Percentiles rank a stretch among this genome's conserved stretches.
phyloP scores from a whole-genome alignment of 1,139 yeast genomes.

The Zygosaccharomyces pseudobailii region DNA sequence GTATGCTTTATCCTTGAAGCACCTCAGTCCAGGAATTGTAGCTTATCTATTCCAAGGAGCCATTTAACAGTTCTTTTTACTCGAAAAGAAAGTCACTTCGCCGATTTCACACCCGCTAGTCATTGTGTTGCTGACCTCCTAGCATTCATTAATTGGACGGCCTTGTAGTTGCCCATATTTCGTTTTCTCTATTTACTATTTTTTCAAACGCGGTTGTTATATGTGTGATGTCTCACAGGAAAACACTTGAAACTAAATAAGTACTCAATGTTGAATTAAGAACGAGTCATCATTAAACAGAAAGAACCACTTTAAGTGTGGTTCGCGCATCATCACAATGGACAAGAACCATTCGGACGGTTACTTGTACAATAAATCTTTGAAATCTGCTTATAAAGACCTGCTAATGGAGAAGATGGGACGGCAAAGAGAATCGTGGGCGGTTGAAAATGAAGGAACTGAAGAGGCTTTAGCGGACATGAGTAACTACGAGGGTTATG shows the following conservation, averaged over 20 bases:
- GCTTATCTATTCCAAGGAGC: too few relatives aligned
- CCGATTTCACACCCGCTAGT: too few relatives aligned
- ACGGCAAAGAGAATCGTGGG: conserved; percentile 6
- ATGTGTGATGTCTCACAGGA: conserved; percentile 2
- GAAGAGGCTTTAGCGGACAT: conserved; percentile 7
- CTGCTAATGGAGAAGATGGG: conserved; percentile 16
- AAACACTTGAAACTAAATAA: conserved; percentile 1
- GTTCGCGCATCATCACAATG: neutral
- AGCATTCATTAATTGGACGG: too few relatives aligned
- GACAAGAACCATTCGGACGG: conserved; percentile 3
- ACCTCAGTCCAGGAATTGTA: too few relatives aligned
- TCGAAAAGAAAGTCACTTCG: too few relatives aligned
- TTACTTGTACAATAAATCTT: conserved; percentile 10
- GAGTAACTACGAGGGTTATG: conserved; percentile 8
- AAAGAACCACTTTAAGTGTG: neutral
- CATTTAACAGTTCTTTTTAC: too few relatives aligned
- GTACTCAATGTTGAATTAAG: neutral
- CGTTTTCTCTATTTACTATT: neutral
- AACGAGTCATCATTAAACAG: neutral
- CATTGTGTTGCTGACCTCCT: too few relatives aligned
- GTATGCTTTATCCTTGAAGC: too few relatives aligned
- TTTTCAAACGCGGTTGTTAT: neutral
- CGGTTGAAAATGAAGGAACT: conserved; percentile 7
- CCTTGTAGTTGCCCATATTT: neutral
- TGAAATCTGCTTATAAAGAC: conserved; percentile 18